These are phyloP conservation scores for Posidonia australis DNA, from an alignment of 106 monocot genomes.

Conservation along the genomic window DNA sequence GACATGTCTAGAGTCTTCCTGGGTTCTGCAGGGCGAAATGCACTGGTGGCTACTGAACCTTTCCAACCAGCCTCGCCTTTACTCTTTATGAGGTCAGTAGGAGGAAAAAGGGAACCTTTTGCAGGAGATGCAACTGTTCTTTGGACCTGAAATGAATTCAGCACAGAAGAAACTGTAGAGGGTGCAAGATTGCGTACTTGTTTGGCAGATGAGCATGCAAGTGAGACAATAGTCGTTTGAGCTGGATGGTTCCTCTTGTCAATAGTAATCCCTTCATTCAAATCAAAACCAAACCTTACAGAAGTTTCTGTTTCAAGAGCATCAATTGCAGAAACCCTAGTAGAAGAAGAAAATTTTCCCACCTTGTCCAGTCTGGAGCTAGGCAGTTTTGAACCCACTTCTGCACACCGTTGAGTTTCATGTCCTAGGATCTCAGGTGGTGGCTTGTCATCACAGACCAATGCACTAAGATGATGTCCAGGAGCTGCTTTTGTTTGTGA, in stretches of 20 bases:
- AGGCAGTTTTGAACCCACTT: no score
- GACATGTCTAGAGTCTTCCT: conserved; percentile 50
- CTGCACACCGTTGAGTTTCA: no score
- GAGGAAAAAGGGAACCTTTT: conserved; percentile 64
- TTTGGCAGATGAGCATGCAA: background rate
- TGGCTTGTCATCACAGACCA: no score
- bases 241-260: background rate
- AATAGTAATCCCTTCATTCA: no score
- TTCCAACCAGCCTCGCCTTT: conserved; percentile 56
- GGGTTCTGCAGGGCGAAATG: conserved; percentile 75
- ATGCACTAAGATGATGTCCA: no score
- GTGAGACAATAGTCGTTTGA: background rate
- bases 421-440: no score
- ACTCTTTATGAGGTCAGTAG: conserved; percentile 41
- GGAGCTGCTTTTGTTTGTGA: no score
- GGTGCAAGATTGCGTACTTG: background rate
- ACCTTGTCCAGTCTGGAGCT: no score
- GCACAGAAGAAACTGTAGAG: background rate
- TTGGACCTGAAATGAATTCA: conserved; percentile 1
- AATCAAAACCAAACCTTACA: no score
- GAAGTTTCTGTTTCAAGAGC: no score
- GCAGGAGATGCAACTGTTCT: conserved; percentile 41
- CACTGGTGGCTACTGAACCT: conserved; percentile 79
- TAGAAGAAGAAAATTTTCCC: no score
- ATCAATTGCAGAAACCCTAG: no score